A percentile compares a stretch with the other conserved stretches of the same genome.
These are phyloP conservation scores for Microthyrium microscopicum DNA, from an alignment of 2,329 filamentous ascomycete genomes.

Conservation along the genomic window DNA sequence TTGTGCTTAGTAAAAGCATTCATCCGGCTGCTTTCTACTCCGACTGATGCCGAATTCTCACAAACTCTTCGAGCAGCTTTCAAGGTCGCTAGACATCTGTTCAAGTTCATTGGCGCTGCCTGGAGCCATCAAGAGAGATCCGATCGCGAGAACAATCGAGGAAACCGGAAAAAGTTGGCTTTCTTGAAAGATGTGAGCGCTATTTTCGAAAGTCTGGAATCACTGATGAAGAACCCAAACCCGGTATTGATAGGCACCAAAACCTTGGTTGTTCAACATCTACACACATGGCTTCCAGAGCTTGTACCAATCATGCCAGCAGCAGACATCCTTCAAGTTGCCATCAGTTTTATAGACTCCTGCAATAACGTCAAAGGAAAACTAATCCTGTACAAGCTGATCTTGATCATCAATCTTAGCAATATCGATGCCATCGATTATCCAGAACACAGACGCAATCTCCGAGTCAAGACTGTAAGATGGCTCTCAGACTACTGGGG, in stretches of 20 bases:
- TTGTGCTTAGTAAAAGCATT: constrained; percentile 78
- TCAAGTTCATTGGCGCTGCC: constrained; percentile 89
- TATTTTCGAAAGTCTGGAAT: constrained; percentile 80
- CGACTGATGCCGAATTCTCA: constrained; percentile 67
- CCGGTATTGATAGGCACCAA: constrained; percentile 85
- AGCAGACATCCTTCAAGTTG: constrained; percentile 78
- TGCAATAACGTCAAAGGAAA: constrained; percentile 79
- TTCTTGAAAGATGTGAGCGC: constrained; percentile 72
- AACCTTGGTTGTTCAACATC: constrained; percentile 86
- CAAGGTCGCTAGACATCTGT: constrained; percentile 82
- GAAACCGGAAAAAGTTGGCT: constrained; percentile 53
- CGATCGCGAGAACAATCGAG: constrained; percentile 73
- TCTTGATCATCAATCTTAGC: constrained; percentile 84
- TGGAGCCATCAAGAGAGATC: constrained; percentile 48
- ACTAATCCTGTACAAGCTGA: constrained; percentile 76
- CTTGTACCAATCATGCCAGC: constrained; percentile 58
- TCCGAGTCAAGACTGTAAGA: constrained; percentile 66
- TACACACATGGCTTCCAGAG: constrained; percentile 94
- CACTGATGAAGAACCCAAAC: constrained; percentile 73
- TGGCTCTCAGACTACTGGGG: constrained; percentile 97
- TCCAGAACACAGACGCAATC: constrained; percentile 55
- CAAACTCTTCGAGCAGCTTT: constrained; percentile 78
- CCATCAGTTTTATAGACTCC: constrained; percentile 85
- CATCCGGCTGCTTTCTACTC: constrained; percentile 63
- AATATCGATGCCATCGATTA: constrained; percentile 65